Evolutionary conservation across 2,329 filamentous ascomycete species (phyloP), one percentile per base, ranked within the genome.

Genomic region (Aspergillus cejpii): DNA sequence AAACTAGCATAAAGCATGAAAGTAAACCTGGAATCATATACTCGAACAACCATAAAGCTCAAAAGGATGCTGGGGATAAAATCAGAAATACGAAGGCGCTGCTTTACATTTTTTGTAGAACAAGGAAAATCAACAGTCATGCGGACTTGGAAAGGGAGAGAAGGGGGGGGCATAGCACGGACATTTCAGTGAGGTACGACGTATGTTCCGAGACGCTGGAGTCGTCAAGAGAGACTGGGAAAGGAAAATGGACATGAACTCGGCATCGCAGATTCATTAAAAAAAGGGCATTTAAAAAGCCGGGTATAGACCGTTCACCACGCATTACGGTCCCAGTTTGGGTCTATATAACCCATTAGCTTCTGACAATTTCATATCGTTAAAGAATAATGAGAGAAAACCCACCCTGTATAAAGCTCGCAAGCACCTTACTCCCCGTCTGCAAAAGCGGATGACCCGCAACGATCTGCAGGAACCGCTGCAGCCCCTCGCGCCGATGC

Each of bases 381-480:
- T 24, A 24, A 5, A 8, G 23, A 5, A 24, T 24, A 8, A 10
- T 24, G 45, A 15, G 24, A 33, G 33, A 33, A 20, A 27, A 58
- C 77, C 60, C 63, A 94, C 90, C 92, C 73, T 98, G 92, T 62
- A 98, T 90, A 74, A 97, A 98, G 23, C 87, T 87, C 10, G 90
- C 91, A 59, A 98, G 71, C 47, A 98, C 92, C 72, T 97, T 95
- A 69, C 89, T 96, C 41, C 92, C 92, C 23, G 92, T 98, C 79
- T 98, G 92, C 70, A 98, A 71, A 60, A 98, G 75, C 58, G 92
- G 92, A 68, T 98, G 92, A 0, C 92, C 91, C 1, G 95, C 92
- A 8, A 98, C 92, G 64, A 97, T 97, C 79, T 92, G 90, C 64
- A 98, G 71, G 66, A 98, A 98, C 65, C 94, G 82, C 74, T 98